Evolutionary conservation across 768 basidiomycete genomes (phyloP).

Genomic region (Pisolithus orientalis): DNA sequence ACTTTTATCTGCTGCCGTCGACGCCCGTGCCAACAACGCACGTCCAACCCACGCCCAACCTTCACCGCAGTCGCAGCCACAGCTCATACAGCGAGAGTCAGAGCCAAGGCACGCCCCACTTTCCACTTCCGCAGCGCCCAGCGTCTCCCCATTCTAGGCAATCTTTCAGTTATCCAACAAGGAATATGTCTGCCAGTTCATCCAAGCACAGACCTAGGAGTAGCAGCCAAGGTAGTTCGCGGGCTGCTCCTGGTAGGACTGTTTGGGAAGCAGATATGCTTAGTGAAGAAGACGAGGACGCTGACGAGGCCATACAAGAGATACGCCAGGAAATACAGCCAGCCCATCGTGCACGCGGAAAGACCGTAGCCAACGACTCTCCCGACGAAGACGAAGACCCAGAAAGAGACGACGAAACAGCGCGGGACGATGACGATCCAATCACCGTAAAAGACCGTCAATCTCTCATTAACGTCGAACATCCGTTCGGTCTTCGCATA

Average conservation of each 20-base stretch:
- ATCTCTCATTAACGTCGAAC: slow-evolving; percentile 97
- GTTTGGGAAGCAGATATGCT: slow-evolving; percentile 38
- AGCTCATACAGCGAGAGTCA: slow-evolving; percentile 62
- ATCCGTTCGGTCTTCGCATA: slow-evolving; percentile 97
- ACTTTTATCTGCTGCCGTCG: slow-evolving; percentile 5
- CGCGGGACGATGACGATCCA: slow-evolving; percentile 61
- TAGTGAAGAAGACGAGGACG: slow-evolving; percentile 51
- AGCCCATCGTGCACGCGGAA: slow-evolving; percentile 28
- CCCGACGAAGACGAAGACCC: slow-evolving; percentile 35
- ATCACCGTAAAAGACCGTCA: slow-evolving; percentile 94
- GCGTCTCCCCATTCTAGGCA: slow-evolving; percentile 40
- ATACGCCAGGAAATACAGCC: slow-evolving; percentile 23
- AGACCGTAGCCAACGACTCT: slow-evolving; percentile 38
- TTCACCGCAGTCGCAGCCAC: slow-evolving; percentile 43
- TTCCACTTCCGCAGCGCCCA: slow-evolving; percentile 32
- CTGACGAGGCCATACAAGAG: slow-evolving; percentile 29
- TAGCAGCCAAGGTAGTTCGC: slow-evolving; percentile 56
- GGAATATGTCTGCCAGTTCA: slow-evolving; percentile 50
- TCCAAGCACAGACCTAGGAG: slow-evolving; percentile 48
- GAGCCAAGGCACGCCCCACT: slow-evolving; percentile 65
- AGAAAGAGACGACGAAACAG: slow-evolving; percentile 24
- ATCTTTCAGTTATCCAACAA: slow-evolving; percentile 33
- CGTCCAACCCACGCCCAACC: slow-evolving; percentile 17
- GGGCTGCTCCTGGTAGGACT: slow-evolving; percentile 31
- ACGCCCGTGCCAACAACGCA: slow-evolving; percentile 34